Conservation (phyloP, 495 filamentous ascomycete genomes). For the Echria macrotheca region DNA sequence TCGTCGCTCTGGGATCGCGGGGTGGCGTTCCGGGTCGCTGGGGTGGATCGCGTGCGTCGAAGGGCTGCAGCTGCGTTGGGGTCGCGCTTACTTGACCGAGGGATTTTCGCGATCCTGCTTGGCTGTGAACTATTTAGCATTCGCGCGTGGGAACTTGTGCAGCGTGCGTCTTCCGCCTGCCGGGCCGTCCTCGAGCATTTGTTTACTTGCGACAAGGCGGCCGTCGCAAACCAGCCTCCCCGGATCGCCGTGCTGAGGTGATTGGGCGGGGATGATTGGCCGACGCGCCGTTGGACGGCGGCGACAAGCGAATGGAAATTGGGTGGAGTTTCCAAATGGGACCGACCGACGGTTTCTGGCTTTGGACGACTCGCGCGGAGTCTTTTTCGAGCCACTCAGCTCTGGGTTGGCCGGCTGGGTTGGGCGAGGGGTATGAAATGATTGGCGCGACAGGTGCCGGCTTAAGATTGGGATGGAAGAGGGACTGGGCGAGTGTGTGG, state of each 20-base stretch:
- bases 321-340: constrained; percentile 30
- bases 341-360: constrained; percentile 7
- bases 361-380: constrained; percentile 26
- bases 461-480: constrained; percentile 11
- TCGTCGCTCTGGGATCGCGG: too few species aligned
- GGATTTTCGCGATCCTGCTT: constrained; percentile 5
- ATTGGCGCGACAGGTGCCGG: constrained; percentile 31
- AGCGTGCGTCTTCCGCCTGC: not conserved
- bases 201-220: constrained; percentile 25
- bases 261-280: constrained; percentile 36
- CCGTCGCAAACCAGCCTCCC: constrained; percentile 18
- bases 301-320: constrained; percentile 22
- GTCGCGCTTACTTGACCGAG: not conserved
- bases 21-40: too few species aligned
- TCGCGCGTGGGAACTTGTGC: not conserved
- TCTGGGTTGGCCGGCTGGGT: constrained; percentile 23
- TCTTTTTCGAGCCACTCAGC: constrained; percentile 32
- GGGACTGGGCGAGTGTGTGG: constrained; percentile 16
- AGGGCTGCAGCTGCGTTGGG: not conserved
- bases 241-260: constrained; percentile 15
- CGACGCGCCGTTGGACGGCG: constrained; percentile 8
- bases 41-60: too few species aligned
- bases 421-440: constrained; percentile 32
- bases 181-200: constrained; percentile 11
- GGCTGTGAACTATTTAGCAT: not conserved